Conservation (phyloP, 2,329 filamentous ascomycete species). For the Tolypocladium cylindrosporum region DNA sequence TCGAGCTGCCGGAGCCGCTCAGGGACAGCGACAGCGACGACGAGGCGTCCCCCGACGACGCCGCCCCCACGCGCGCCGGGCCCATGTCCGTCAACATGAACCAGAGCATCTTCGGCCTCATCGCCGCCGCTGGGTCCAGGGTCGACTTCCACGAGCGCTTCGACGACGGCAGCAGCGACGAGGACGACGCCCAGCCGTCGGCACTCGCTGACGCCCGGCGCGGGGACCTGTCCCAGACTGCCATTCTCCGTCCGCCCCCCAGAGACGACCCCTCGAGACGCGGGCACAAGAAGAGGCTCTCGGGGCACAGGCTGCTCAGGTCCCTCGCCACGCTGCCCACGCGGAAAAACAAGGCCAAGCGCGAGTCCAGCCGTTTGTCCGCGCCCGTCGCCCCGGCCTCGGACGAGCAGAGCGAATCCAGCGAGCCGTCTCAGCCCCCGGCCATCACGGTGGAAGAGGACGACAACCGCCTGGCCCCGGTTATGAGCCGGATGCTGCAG, state of each 20-base stretch:
- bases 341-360: conserved; percentile 31
- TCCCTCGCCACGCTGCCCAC: conserved; percentile 53
- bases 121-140: conserved; percentile 75
- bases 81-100: conserved; percentile 67
- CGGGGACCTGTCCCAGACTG: conserved; percentile 29
- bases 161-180: conserved; percentile 69
- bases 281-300: conserved; percentile 48
- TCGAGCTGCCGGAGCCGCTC: conserved; percentile 43
- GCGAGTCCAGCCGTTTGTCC: conserved; percentile 29
- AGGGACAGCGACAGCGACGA: conserved; percentile 38
- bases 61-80: conserved; percentile 30
- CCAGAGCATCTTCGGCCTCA: conserved; percentile 88
- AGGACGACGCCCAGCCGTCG: conserved; percentile 50
- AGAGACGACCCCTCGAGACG: conserved; percentile 17
- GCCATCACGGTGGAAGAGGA: conserved; percentile 11
- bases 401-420: conserved; percentile 16
- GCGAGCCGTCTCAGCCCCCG: conserved; percentile 11
- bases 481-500: conserved; percentile 71
- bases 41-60: conserved; percentile 31
- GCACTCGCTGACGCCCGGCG: conserved; percentile 33
- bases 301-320: conserved; percentile 54
- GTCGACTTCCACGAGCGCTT: conserved; percentile 76
- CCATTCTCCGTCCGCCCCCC: conserved; percentile 23
- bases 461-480: conserved; percentile 48
- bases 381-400: conserved; percentile 22